Conservation (phyloP, 228 moss, liverwort and hornwort species). For the Sphagnum fallax region DNA sequence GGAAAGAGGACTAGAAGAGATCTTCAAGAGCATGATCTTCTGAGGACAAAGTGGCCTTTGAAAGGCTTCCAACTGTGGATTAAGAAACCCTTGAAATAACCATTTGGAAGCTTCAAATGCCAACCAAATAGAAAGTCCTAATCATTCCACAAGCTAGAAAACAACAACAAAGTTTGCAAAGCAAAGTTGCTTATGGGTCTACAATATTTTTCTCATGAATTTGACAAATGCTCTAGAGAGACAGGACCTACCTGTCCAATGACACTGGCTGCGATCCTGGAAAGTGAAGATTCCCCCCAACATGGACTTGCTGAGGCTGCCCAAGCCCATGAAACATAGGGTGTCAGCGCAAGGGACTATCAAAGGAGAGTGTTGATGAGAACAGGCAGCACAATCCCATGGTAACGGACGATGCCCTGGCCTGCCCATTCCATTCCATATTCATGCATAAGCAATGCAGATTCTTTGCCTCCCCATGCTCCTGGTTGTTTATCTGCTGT, state of each 20-base stretch:
- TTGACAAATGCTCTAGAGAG: too few relatives aligned
- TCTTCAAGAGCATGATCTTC: too few relatives aligned
- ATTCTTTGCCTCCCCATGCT: slow-evolving; percentile 9
- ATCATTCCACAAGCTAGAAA: too few relatives aligned
- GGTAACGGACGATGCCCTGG: slow-evolving; percentile 45
- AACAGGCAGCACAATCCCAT: slow-evolving; percentile 45
- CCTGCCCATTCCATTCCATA: slow-evolving; percentile 49
- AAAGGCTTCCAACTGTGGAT: too few relatives aligned
- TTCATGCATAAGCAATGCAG: slow-evolving; percentile 37
- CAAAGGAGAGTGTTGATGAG: slow-evolving; percentile 29
- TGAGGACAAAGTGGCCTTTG: too few relatives aligned
- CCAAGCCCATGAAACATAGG: slow-evolving; percentile 67
- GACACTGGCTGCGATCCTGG: slow-evolving; percentile 99
- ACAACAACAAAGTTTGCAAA: too few relatives aligned
- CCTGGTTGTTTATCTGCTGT: not conserved
- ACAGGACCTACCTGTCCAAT: slow-evolving; percentile 64
- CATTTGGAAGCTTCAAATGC: too few relatives aligned
- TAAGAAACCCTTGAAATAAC: too few relatives aligned
- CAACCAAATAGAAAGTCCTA: too few relatives aligned
- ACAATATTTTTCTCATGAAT: too few relatives aligned
- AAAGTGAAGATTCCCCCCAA: slow-evolving; percentile 55
- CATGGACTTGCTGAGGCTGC: slow-evolving; percentile 50
- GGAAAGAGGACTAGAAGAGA: too few relatives aligned
- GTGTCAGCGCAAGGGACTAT: slow-evolving; percentile 51
- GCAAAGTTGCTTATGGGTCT: too few relatives aligned